phyloP scores from a whole-genome alignment of 164 flowering plant genomes.

The Umbellularia californica region DNA sequence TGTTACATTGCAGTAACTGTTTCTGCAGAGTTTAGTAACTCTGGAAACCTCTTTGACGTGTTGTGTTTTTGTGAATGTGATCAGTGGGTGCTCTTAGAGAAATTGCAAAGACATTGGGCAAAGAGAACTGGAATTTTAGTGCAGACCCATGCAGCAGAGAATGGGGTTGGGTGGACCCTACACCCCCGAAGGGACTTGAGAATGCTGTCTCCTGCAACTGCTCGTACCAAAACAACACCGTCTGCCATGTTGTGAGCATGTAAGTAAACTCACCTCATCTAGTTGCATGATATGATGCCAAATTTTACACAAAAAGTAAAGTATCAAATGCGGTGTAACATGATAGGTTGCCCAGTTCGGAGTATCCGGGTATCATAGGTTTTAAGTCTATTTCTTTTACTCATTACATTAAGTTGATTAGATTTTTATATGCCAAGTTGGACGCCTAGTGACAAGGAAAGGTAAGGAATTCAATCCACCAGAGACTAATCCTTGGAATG shows the following conservation, averaged over 20 bases:
- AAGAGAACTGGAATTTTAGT: slow-evolving; percentile 48
- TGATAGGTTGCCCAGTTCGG: background rate
- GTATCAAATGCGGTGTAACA: too few species aligned
- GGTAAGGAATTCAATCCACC: background rate
- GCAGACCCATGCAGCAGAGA: slow-evolving; percentile 52
- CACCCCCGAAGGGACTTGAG: slow-evolving; percentile 14
- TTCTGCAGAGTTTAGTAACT: background rate
- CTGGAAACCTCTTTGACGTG: background rate
- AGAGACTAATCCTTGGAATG: too few species aligned
- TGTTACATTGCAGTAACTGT: background rate
- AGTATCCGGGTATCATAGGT: background rate
- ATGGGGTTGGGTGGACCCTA: slow-evolving; percentile 21
- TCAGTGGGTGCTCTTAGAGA: slow-evolving; percentile 35
- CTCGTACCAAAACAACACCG: slow-evolving; percentile 29
- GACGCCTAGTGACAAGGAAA: too few species aligned
- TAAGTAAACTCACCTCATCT: slow-evolving; percentile 14
- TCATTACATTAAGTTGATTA: background rate
- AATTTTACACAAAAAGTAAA: too few species aligned
- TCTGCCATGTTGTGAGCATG: slow-evolving; percentile 58
- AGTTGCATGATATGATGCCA: background rate
- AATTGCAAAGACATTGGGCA: slow-evolving; percentile 41
- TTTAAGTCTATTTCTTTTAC: background rate
- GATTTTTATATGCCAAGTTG: background rate
- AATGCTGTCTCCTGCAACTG: slow-evolving; percentile 43
- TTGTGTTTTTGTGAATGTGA: background rate